A percentile compares a stretch with the other conserved stretches of the same genome.
These are phyloP conservation scores for Venturia carpophila DNA, from an alignment of 2,329 filamentous ascomycete genomes.

Conservation along the genomic window DNA sequence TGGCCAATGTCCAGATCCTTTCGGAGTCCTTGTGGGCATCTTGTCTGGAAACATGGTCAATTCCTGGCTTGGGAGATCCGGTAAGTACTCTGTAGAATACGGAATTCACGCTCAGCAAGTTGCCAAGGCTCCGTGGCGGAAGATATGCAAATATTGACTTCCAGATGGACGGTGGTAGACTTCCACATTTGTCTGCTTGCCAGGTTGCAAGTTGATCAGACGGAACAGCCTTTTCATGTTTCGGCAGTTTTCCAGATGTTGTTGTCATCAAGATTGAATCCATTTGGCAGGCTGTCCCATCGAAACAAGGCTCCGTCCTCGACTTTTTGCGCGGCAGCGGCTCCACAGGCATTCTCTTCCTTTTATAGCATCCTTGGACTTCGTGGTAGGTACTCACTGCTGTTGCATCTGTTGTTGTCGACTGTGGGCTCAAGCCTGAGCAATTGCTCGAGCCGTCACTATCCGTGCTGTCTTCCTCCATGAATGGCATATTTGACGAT, in stretches of 20 bases:
- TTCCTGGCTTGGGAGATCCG: slow-evolving; percentile 19
- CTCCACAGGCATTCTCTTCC: background rate
- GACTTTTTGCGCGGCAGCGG: background rate
- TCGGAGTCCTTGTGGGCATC: slow-evolving; percentile 49
- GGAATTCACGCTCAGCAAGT: slow-evolving; percentile 59
- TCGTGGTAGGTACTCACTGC: background rate
- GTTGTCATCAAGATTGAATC: background rate
- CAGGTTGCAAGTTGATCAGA: background rate
- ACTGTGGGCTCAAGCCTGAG: background rate
- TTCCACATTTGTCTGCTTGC: slow-evolving; percentile 24
- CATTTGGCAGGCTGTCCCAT: background rate
- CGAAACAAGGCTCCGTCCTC: background rate
- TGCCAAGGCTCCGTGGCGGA: slow-evolving; percentile 55
- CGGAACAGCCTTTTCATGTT: background rate
- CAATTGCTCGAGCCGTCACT: background rate
- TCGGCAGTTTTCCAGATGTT: background rate
- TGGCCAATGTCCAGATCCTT: slow-evolving; percentile 62
- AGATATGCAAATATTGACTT: slow-evolving; percentile 61
- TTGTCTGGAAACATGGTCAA: slow-evolving; percentile 23
- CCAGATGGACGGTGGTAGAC: slow-evolving; percentile 57
- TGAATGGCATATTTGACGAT: slow-evolving; percentile 2
- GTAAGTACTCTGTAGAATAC: slow-evolving; percentile 48
- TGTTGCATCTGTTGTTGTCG: slow-evolving; percentile 6
- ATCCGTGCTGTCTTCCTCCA: slow-evolving; percentile 6
- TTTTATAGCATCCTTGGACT: background rate